A percentile compares a stretch with the other conserved stretches of the same genome.
phyloP scores from a whole-genome alignment of 2,329 filamentous ascomycete genomes.

The Ophiostoma sp. region DNA sequence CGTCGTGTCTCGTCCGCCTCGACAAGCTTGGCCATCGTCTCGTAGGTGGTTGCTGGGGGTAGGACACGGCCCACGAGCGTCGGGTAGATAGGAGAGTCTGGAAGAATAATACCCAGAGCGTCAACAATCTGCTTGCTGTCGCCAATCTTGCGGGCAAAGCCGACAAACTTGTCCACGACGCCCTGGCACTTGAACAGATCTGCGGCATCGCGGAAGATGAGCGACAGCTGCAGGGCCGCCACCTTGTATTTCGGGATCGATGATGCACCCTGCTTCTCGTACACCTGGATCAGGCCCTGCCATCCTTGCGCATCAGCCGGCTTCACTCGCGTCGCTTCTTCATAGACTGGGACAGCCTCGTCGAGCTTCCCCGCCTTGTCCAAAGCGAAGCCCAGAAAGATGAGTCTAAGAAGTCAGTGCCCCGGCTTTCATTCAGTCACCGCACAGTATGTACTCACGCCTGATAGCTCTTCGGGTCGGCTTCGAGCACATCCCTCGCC shows the following conservation, averaged over 20 bases:
- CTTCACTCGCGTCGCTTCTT: conserved; percentile 68
- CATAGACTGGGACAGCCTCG: conserved; percentile 76
- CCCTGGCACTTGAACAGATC: conserved; percentile 64
- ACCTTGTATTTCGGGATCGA: conserved; percentile 74
- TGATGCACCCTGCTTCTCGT: conserved; percentile 70
- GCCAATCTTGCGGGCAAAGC: conserved; percentile 71
- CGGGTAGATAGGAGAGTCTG: conserved; percentile 76
- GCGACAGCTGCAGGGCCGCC: conserved; percentile 70
- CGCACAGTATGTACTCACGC: conserved; percentile 48
- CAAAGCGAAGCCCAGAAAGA: conserved; percentile 84
- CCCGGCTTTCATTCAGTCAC: no score
- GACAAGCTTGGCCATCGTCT: conserved; percentile 76
- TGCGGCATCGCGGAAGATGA: conserved; percentile 68
- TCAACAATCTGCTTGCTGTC: conserved; percentile 71
- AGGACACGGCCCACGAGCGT: conserved; percentile 82
- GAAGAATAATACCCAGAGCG: conserved; percentile 74
- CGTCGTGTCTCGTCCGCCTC: conserved; percentile 85
- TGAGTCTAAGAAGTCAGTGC: conserved; percentile 43
- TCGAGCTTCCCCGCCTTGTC: conserved; percentile 73
- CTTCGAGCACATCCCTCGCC: conserved; percentile 66
- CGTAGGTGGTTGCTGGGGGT: conserved; percentile 77
- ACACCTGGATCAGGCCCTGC: conserved; percentile 85
- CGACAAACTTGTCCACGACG: conserved; percentile 76
- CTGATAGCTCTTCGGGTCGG: conserved; percentile 78
- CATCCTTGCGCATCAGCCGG: conserved; percentile 79